Evolutionary conservation across 805 yeast species (phyloP).

Genomic region (Teunomyces atbi): DNA sequence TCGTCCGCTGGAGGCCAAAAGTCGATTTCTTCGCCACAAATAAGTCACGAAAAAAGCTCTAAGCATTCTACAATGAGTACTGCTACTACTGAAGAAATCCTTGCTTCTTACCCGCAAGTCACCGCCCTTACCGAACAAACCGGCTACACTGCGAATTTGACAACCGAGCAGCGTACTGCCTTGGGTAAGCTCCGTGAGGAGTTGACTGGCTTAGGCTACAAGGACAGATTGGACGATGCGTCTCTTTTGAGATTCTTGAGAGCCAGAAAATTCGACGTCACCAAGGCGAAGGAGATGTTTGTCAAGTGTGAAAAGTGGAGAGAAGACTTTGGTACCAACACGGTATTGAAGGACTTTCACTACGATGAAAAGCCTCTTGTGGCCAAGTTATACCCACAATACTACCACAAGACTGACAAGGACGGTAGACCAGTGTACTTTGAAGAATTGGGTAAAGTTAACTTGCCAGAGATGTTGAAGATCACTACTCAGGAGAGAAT

Average conservation of each 20-base stretch:
- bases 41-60: background rate
- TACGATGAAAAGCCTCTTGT: constrained; percentile 92
- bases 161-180: constrained; percentile 61
- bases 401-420: constrained; percentile 93
- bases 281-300: constrained; percentile 78
- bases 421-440: constrained; percentile 96
- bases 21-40: background rate
- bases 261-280: constrained; percentile 91
- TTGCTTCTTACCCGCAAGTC: constrained; percentile 68
- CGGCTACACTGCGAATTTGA: constrained; percentile 81
- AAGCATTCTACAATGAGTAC: background rate
- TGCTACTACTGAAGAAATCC: constrained; percentile 26
- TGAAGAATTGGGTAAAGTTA: constrained; percentile 91
- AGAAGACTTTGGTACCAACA: constrained; percentile 78
- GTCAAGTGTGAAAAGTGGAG: constrained; percentile 91
- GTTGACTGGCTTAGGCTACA: constrained; percentile 63
- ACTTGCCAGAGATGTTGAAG: constrained; percentile 86
- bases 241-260: constrained; percentile 81
- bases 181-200: constrained; percentile 57
- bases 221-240: constrained; percentile 83
- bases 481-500: constrained; percentile 94
- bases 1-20: background rate
- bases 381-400: constrained; percentile 90
- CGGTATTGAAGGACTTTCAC: constrained; percentile 81
- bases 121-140: constrained; percentile 59